These are phyloP conservation scores for Carex parvula DNA, from an alignment of 176 grass and related monocot genomes.

Conservation along the genomic window DNA sequence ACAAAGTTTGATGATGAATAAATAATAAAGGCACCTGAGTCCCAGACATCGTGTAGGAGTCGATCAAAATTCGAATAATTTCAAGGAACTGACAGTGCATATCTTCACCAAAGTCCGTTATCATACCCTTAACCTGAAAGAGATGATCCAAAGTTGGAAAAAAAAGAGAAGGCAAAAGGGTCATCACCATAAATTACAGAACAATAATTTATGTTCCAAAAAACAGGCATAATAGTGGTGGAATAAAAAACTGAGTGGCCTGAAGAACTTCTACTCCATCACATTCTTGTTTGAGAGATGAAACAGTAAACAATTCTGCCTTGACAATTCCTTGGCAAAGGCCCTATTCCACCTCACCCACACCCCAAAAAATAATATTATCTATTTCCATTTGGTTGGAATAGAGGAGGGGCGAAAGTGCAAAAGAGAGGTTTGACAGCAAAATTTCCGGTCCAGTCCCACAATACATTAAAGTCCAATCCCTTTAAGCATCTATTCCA, in stretches of 20 bases:
- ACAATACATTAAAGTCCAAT: background rate
- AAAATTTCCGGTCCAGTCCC: background rate
- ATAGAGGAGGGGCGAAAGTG: background rate
- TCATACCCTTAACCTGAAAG: conserved; percentile 76
- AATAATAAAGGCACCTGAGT: conserved; percentile 30
- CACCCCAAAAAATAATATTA: background rate
- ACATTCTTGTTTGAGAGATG: background rate
- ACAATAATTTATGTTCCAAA: conserved; percentile 15
- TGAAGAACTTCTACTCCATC: conserved; percentile 21
- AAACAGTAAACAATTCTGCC: background rate
- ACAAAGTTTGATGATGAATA: background rate
- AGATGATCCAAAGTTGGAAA: background rate
- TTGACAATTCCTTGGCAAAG: background rate
- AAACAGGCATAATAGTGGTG: conserved; percentile 14
- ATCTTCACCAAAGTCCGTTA: conserved; percentile 53
- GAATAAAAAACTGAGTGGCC: conserved; percentile 7
- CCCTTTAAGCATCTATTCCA: background rate
- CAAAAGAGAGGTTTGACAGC: background rate
- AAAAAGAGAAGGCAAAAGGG: conserved; percentile 11
- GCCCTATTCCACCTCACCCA: background rate
- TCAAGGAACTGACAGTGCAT: conserved; percentile 66
- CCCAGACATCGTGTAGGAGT: conserved; percentile 42
- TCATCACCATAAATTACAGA: background rate
- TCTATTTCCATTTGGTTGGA: background rate
- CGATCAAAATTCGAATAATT: conserved; percentile 62